Percentiles rank a stretch among this genome's conserved stretches.
Evolutionary conservation across 768 basidiomycete genomes (phyloP).

Genomic region (Paxillus ammoniavirescens): DNA sequence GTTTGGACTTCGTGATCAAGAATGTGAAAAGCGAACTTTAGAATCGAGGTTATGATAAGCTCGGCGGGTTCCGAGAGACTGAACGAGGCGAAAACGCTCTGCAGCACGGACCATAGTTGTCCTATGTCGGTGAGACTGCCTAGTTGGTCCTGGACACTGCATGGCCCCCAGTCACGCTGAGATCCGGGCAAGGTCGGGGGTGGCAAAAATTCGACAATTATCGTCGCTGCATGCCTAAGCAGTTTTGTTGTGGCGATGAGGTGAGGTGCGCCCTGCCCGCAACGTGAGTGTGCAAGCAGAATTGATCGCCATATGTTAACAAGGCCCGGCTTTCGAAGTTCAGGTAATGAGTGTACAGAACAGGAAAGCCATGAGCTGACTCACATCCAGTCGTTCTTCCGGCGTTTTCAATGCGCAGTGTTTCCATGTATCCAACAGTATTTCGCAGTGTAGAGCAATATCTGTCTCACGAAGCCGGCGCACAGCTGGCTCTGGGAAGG

Average conservation of each 20-base stretch:
- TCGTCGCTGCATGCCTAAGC: slow-evolving; percentile 32
- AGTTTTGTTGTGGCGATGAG: slow-evolving; percentile 35
- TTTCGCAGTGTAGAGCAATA: slow-evolving; percentile 37
- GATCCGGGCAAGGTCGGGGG: background rate
- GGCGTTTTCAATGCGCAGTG: slow-evolving; percentile 20
- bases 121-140: slow-evolving; percentile 38
- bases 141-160: slow-evolving; percentile 32
- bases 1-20: slow-evolving; percentile 36
- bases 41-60: slow-evolving; percentile 42
- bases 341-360: slow-evolving; percentile 4
- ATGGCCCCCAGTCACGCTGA: slow-evolving; percentile 20
- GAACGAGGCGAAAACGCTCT: slow-evolving; percentile 42
- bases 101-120: slow-evolving; percentile 52
- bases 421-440: slow-evolving; percentile 39
- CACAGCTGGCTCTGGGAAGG: slow-evolving; percentile 24
- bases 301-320: slow-evolving; percentile 54
- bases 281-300: slow-evolving; percentile 47
- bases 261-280: slow-evolving; percentile 39
- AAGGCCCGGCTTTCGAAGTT: slow-evolving; percentile 34
- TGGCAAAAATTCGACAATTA: slow-evolving; percentile 38
- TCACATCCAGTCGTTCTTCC: slow-evolving; percentile 23
- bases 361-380: slow-evolving; percentile 7
- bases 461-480: slow-evolving; percentile 38
- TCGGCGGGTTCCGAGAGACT: slow-evolving; percentile 46
- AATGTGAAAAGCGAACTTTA: slow-evolving; percentile 44